Evolutionary conservation across 177 flowering plant genomes (phyloP), one percentile per base, ranked within the genome.

Genomic region (Vitis hybrid): DNA sequence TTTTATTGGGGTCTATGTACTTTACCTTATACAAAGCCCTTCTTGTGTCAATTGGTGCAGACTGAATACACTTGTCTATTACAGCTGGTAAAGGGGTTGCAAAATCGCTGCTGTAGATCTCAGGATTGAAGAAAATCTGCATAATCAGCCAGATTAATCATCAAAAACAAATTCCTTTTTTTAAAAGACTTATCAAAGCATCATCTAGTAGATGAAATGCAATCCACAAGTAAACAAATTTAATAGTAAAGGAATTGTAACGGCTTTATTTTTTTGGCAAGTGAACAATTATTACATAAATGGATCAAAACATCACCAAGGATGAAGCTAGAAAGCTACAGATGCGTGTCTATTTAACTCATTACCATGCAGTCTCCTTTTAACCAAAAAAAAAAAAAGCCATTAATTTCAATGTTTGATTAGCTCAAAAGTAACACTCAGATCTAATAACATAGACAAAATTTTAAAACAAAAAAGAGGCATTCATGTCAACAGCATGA

Each of bases 11-110:
- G 6, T 35, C 46, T 17, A 62, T 62, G 2, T 19, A 72, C 35
- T 67, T 70, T 27, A 95, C 99, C 97, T 96, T 94, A 72, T 94
- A 94, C 68, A 94, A 84, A 60, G 97, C 94, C 73, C 99, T 86
- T 69, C 98, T 87, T 62, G 98, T 96, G 83, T 96, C 99, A 80
- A 96, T 96, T 55, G 99, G 98, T 51, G 99, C 89, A 46, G 99
- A 91, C 72, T 96, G 99, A 72, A 96, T 96, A 77, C 99, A 94
- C 80, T 85, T 91, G 79, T 96, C 99, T 69, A 96, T 90, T 12
- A 94, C 88, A 78, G 79, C 86, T 12, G 98, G 98, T 71, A 96
- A 81, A 73, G 99, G 91, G 59, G 92, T 90, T 6, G 85, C 66
- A 56, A 88, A 86, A 35, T 92, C 97, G 64, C 78, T 82, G 78